A percentile compares a stretch with the other conserved stretches of the same genome.
These are phyloP conservation scores for Pyronema omphalodes DNA, from an alignment of 495 filamentous ascomycete genomes.

Conservation along the genomic window DNA sequence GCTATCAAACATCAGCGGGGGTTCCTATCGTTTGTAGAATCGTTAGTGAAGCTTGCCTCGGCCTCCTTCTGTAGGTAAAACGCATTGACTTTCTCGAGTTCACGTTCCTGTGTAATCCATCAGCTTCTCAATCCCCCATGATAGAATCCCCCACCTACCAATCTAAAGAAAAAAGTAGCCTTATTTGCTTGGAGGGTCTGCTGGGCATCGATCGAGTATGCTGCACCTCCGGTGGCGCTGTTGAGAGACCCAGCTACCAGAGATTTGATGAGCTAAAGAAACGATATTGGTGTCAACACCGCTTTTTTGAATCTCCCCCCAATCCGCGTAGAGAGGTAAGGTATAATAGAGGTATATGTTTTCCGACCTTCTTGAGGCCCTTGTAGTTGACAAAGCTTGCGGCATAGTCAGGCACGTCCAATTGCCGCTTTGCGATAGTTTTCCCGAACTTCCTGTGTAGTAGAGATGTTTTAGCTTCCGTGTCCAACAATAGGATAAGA, in stretches of 20 bases:
- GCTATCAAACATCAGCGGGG: slow-evolving; percentile 32
- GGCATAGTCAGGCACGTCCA: slow-evolving; percentile 97
- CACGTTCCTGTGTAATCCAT: slow-evolving; percentile 52
- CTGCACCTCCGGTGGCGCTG: background rate
- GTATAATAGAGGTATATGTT: slow-evolving; percentile 56
- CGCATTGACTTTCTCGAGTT: slow-evolving; percentile 93
- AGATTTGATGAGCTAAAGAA: slow-evolving; percentile 67
- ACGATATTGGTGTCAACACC: background rate
- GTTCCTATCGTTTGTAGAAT: background rate
- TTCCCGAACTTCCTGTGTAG: slow-evolving; percentile 90
- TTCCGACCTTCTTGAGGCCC: slow-evolving; percentile 79
- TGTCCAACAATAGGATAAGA: background rate
- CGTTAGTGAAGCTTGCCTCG: slow-evolving; percentile 42
- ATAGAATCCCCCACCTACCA: slow-evolving; percentile 35
- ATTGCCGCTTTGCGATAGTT: slow-evolving; percentile 93
- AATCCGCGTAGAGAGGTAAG: slow-evolving; percentile 32
- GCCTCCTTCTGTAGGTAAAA: slow-evolving; percentile 98
- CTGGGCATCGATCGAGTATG: slow-evolving; percentile 44
- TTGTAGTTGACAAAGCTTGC: slow-evolving; percentile 99
- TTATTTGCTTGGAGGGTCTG: slow-evolving; percentile 89
- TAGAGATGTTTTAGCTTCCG: background rate
- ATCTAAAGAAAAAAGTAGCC: slow-evolving; percentile 93
- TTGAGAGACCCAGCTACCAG: slow-evolving; percentile 7
- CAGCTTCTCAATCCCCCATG: background rate
- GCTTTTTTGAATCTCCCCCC: background rate